These are phyloP conservation scores for Chaetoscypha palmicola DNA, from an alignment of 2,329 filamentous ascomycete genomes.

Conservation along the genomic window DNA sequence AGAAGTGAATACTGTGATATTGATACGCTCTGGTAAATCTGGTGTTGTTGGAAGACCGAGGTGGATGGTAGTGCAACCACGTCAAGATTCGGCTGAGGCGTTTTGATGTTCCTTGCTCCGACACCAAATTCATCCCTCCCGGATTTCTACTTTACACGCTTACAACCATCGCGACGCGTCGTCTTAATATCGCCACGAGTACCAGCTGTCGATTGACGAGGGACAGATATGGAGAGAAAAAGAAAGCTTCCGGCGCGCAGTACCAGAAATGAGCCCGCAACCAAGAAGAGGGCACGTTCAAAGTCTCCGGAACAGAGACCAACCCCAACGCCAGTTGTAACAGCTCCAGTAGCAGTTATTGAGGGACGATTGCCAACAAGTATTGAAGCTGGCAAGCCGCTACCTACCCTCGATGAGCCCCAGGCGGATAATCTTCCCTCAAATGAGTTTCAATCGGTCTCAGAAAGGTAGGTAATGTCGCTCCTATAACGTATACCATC, in stretches of 20 bases:
- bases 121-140: not conserved
- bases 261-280: slow-evolving; percentile 51
- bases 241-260: slow-evolving; percentile 58
- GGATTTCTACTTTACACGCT: not conserved
- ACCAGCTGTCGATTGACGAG: slow-evolving; percentile 8
- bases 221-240: slow-evolving; percentile 52
- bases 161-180: slow-evolving; percentile 20
- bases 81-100: too few relatives aligned
- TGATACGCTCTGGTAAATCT: too few relatives aligned
- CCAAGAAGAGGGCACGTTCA: slow-evolving; percentile 49
- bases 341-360: slow-evolving; percentile 23
- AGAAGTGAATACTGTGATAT: too few relatives aligned
- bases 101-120: slow-evolving; percentile 14
- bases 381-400: slow-evolving; percentile 56
- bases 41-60: too few relatives aligned
- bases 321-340: slow-evolving; percentile 36
- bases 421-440: slow-evolving; percentile 57
- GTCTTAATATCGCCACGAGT: slow-evolving; percentile 7
- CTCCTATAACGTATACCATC: not conserved
- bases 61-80: too few relatives aligned
- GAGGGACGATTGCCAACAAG: slow-evolving; percentile 51
- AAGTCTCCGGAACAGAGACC: slow-evolving; percentile 48
- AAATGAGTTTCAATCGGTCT: slow-evolving; percentile 65
- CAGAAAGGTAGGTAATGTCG: slow-evolving; percentile 52
- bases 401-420: slow-evolving; percentile 62